Evolutionary conservation across 2,329 filamentous ascomycete species (phyloP).

Genomic region (Penicillium sp.): DNA sequence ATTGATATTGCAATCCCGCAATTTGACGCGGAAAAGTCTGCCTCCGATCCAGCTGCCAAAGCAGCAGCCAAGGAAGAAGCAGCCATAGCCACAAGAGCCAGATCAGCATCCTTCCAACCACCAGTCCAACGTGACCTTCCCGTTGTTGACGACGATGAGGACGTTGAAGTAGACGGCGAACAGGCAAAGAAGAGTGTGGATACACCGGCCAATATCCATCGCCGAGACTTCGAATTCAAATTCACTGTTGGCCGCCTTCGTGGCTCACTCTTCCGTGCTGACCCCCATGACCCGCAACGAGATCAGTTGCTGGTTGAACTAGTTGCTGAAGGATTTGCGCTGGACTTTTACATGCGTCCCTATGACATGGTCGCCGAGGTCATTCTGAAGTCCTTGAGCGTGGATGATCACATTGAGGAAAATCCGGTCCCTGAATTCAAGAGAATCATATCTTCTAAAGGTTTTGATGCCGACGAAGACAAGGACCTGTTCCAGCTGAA

Average conservation of each 20-base stretch:
- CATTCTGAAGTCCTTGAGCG: constrained; percentile 75
- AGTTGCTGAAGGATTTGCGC: constrained; percentile 80
- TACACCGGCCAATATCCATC: constrained; percentile 69
- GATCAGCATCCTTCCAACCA: constrained; percentile 72
- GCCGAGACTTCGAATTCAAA: constrained; percentile 91
- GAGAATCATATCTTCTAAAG: constrained; percentile 92
- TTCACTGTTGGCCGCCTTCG: constrained; percentile 94
- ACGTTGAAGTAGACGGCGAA: constrained; percentile 61
- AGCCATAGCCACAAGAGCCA: constrained; percentile 44
- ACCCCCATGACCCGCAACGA: constrained; percentile 69
- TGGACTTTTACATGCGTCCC: constrained; percentile 82
- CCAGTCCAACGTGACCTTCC: constrained; percentile 70
- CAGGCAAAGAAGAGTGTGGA: constrained; percentile 49
- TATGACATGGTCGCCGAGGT: constrained; percentile 95
- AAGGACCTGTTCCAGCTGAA: constrained; percentile 84
- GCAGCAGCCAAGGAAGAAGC: constrained; percentile 36
- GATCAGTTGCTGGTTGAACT: constrained; percentile 87
- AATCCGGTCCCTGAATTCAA: constrained; percentile 88
- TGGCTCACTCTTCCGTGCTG: constrained; percentile 85
- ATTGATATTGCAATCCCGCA: constrained; percentile 94
- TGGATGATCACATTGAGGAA: constrained; percentile 92
- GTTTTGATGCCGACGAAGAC: constrained; percentile 64
- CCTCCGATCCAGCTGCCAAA: constrained; percentile 26
- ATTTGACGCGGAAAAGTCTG: constrained; percentile 56
- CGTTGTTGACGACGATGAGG: constrained; percentile 66